phyloP scores from a whole-genome alignment of 176 grass and related monocot species.

The Coix lacrymajobi region DNA sequence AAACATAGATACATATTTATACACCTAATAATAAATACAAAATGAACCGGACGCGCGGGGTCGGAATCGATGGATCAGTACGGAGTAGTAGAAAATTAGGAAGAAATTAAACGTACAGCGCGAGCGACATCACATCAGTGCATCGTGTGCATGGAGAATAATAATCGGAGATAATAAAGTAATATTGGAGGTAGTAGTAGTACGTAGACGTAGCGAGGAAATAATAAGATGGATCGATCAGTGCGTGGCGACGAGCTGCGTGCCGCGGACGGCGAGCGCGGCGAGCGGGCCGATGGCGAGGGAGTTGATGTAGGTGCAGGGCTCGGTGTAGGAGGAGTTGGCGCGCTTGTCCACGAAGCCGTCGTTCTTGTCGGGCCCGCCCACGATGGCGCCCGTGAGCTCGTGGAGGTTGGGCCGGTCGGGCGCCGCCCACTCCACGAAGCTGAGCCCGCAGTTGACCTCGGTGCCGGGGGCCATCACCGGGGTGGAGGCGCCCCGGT shows the following conservation, averaged over 20 bases:
- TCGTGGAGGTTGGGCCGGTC: conserved; percentile 69
- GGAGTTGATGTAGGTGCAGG: conserved; percentile 87
- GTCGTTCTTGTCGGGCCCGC: conserved; percentile 64
- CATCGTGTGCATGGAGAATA: too few relatives aligned
- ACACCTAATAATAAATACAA: too few relatives aligned
- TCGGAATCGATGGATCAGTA: too few relatives aligned
- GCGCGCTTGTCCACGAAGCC: conserved; percentile 62
- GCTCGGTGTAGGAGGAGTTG: conserved; percentile 57
- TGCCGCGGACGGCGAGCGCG: conserved; percentile 56
- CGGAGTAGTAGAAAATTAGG: too few relatives aligned
- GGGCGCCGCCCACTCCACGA: conserved; percentile 54
- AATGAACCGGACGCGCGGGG: too few relatives aligned
- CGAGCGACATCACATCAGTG: too few relatives aligned
- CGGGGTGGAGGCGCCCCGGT: conserved; percentile 73
- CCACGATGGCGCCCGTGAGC: conserved; percentile 89
- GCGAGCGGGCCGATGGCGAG: conserved; percentile 82
- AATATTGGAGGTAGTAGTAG: too few relatives aligned
- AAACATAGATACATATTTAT: too few relatives aligned
- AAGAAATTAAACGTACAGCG: too few relatives aligned
- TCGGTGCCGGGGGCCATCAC: conserved; percentile 4
- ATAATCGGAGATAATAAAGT: too few relatives aligned
- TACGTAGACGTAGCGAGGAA: too few relatives aligned
- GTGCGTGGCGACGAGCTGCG: conserved; percentile 33
- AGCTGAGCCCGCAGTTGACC: conserved; percentile 80
- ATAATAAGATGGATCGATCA: too few relatives aligned